These are phyloP conservation scores for Nyctanthes arbortristis DNA, from an alignment of 257 asterid species.

Conservation along the genomic window DNA sequence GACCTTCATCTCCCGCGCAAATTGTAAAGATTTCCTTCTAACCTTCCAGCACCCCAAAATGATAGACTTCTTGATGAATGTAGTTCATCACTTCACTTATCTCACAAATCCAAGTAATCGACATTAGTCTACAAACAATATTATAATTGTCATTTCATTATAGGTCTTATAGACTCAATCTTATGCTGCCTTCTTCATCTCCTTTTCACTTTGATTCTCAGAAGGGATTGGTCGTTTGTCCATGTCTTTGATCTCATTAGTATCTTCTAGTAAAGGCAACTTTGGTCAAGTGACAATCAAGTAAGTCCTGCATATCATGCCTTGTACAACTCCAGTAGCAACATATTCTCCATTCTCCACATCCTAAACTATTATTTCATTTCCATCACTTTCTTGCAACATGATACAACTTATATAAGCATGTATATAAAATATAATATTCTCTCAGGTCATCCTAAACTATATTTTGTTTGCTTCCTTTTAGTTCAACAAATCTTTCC, in stretches of 20 bases:
- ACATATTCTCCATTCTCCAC: neutral
- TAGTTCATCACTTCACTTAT: neutral
- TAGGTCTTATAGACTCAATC: neutral
- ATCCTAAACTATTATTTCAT: neutral
- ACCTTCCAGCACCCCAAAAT: neutral
- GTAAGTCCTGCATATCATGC: neutral
- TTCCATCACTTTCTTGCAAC: neutral
- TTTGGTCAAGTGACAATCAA: neutral
- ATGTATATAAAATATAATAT: no score
- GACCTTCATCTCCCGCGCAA: neutral
- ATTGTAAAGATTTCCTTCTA: neutral
- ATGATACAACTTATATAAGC: neutral
- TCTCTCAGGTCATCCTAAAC: no score
- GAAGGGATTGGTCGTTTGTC: neutral
- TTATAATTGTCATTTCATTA: neutral
- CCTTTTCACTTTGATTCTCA: neutral
- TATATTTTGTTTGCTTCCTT: neutral
- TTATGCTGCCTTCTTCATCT: neutral
- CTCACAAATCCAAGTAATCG: neutral
- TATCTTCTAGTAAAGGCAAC: neutral
- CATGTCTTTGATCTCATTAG: neutral
- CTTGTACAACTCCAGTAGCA: neutral
- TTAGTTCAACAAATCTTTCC: conserved; percentile 7
- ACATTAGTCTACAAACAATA: neutral
- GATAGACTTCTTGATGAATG: neutral